Evolutionary conservation across 78 protist species (phyloP).

Genomic region (Dictyostelium brefeldianum): DNA sequence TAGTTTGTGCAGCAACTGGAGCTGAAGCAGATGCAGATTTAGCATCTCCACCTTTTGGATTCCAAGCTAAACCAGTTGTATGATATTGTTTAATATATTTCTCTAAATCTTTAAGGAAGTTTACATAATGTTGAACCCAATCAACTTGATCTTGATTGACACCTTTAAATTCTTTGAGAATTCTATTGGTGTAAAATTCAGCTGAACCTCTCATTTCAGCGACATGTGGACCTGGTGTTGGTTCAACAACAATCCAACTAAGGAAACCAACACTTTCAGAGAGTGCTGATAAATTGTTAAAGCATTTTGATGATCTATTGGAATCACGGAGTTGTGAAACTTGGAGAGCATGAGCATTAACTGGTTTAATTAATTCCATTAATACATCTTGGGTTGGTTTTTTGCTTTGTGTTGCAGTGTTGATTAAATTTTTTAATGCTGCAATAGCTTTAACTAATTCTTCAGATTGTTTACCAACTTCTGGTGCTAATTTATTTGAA

Average conservation of each 20-base stretch:
- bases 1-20: constrained; percentile 57
- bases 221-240: constrained; percentile 90
- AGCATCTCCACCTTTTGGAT: constrained; percentile 86
- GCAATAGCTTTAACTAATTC: constrained; percentile 62
- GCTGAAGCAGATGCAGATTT: constrained; percentile 53
- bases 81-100: constrained; percentile 83
- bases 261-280: constrained; percentile 76
- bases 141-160: constrained; percentile 86
- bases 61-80: constrained; percentile 88
- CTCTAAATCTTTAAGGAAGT: constrained; percentile 79
- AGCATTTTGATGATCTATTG: constrained; percentile 61
- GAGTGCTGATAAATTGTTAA: constrained; percentile 81
- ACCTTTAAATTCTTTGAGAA: constrained; percentile 86
- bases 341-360: constrained; percentile 45
- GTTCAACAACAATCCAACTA: constrained; percentile 85
- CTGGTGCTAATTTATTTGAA: constrained; percentile 62
- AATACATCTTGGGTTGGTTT: constrained; percentile 79
- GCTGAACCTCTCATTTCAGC: constrained; percentile 79
- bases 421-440: constrained; percentile 55
- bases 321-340: constrained; percentile 53
- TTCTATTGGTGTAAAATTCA: constrained; percentile 87
- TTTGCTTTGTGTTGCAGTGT: constrained; percentile 57
- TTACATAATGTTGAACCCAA: constrained; percentile 55
- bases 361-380: constrained; percentile 35
- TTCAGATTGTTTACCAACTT: constrained; percentile 39